These are phyloP conservation scores for Globisporangium alternatum DNA, from an alignment of 352 stramenopile species.

Conservation along the genomic window DNA sequence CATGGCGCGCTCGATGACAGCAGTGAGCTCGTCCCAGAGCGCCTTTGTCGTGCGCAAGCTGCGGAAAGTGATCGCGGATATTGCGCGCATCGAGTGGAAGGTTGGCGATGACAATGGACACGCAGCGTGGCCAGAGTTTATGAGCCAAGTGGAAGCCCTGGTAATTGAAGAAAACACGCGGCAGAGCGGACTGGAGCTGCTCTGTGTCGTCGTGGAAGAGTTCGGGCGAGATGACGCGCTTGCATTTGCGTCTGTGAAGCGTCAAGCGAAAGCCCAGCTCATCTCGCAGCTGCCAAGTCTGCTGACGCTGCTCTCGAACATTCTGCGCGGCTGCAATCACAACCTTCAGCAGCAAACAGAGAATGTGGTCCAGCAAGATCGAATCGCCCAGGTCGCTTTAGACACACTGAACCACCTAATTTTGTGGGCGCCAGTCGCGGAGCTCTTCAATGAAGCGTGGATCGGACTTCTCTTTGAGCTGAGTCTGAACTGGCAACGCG, in stretches of 20 bases:
- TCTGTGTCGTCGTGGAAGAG: constrained; percentile 61
- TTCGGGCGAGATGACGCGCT: constrained; percentile 69
- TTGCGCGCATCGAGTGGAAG: constrained; percentile 59
- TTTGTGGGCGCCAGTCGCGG: constrained; percentile 50
- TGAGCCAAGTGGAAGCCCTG: constrained; percentile 59
- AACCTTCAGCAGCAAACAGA: constrained; percentile 26
- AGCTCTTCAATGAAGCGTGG: constrained; percentile 56
- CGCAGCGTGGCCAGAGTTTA: constrained; percentile 54
- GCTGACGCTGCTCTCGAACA: constrained; percentile 41
- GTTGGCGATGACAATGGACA: constrained; percentile 8
- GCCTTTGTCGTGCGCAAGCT: constrained; percentile 70
- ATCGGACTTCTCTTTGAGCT: constrained; percentile 63
- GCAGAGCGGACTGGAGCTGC: constrained; percentile 51
- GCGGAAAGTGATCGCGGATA: constrained; percentile 69
- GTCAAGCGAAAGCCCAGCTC: constrained; percentile 38
- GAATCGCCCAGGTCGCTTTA: constrained; percentile 45
- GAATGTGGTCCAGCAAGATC: constrained; percentile 34
- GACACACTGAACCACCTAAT: constrained; percentile 52
- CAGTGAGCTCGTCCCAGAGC: constrained; percentile 21
- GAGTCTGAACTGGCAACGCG: constrained; percentile 34
- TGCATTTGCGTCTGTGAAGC: constrained; percentile 46
- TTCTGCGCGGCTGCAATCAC: constrained; percentile 48
- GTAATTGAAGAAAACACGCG: constrained; percentile 39
- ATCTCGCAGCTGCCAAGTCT: constrained; percentile 43
- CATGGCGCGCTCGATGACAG: constrained; percentile 17